Percentiles rank a stretch among this genome's conserved stretches.
Conservation (phyloP, 768 basidiomycete genomes). For the Grammothele lineata region DNA sequence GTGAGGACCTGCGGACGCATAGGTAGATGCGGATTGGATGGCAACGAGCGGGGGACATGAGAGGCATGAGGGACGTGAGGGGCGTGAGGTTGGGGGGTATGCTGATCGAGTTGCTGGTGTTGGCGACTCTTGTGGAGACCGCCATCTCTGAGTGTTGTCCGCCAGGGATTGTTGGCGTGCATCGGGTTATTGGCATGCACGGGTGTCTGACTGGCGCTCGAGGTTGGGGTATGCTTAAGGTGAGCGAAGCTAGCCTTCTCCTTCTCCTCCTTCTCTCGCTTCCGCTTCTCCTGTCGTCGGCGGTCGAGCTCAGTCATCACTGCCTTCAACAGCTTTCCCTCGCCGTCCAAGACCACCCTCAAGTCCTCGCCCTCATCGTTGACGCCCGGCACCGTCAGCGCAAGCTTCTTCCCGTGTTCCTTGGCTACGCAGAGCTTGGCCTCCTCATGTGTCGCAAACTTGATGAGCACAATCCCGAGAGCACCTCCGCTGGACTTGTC, state of each 20-base stretch:
- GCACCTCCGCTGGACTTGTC: slow-evolving; percentile 77
- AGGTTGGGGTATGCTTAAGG: slow-evolving; percentile 12
- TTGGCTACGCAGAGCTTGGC: slow-evolving; percentile 62
- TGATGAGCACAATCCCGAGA: slow-evolving; percentile 78
- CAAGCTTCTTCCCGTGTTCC: slow-evolving; percentile 62
- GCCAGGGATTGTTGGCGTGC: slow-evolving; percentile 15
- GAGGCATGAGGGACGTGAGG: background rate
- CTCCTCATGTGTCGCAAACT: slow-evolving; percentile 59
- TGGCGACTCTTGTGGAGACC: background rate
- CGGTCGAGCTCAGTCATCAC: slow-evolving; percentile 58
- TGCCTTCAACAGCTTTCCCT: slow-evolving; percentile 58
- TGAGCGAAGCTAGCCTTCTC: slow-evolving; percentile 12
- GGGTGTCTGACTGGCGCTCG: slow-evolving; percentile 17
- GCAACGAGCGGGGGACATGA: slow-evolving; percentile 1
- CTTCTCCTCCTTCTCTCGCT: slow-evolving; percentile 33
- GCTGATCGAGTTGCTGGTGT: background rate
- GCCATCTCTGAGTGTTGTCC: slow-evolving; percentile 4
- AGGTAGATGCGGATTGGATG: slow-evolving; percentile 7
- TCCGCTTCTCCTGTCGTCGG: slow-evolving; percentile 46
- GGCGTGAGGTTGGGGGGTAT: background rate
- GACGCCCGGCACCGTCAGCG: slow-evolving; percentile 29
- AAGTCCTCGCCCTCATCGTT: slow-evolving; percentile 54
- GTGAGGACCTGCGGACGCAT: slow-evolving; percentile 13
- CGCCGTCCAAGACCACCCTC: slow-evolving; percentile 75
- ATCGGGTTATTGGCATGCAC: slow-evolving; percentile 9